These are phyloP conservation scores for Aspergillus ostianus DNA, from an alignment of 495 filamentous ascomycete species.

Conservation along the genomic window DNA sequence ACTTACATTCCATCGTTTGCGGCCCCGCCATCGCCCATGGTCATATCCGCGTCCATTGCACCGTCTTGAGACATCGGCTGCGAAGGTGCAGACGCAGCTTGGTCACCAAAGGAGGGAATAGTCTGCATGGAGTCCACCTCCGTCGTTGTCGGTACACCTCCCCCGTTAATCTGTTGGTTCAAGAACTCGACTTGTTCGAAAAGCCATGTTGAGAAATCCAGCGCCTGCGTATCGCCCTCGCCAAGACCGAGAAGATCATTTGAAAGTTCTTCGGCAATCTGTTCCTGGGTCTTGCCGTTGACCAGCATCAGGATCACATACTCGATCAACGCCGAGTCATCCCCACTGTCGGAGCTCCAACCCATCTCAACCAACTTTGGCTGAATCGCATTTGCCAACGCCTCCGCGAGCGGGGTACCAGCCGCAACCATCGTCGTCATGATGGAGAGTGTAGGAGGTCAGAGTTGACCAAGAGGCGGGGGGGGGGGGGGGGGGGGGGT, in stretches of 20 bases:
- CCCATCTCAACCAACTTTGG: slow-evolving; percentile 94
- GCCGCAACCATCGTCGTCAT: slow-evolving; percentile 75
- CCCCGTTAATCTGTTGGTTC: slow-evolving; percentile 59
- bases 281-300: slow-evolving; percentile 86
- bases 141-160: slow-evolving; percentile 21
- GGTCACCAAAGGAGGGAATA: slow-evolving; percentile 35
- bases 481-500: no score
- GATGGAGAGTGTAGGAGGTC: slow-evolving; percentile 1
- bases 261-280: slow-evolving; percentile 85
- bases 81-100: slow-evolving; percentile 23
- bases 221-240: slow-evolving; percentile 77
- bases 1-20: slow-evolving; percentile 68
- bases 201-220: slow-evolving; percentile 85
- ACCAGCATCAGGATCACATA: slow-evolving; percentile 96
- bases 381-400: slow-evolving; percentile 75
- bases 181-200: slow-evolving; percentile 78
- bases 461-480: neutral
- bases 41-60: slow-evolving; percentile 68
- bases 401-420: slow-evolving; percentile 76
- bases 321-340: slow-evolving; percentile 84
- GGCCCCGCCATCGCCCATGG: slow-evolving; percentile 62
- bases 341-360: slow-evolving; percentile 76
- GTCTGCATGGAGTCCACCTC: slow-evolving; percentile 26
- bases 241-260: slow-evolving; percentile 82
- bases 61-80: slow-evolving; percentile 19